Evolutionary conservation across 495 filamentous ascomycete genomes (phyloP).

Genomic region (Penicillium tannophilum): DNA sequence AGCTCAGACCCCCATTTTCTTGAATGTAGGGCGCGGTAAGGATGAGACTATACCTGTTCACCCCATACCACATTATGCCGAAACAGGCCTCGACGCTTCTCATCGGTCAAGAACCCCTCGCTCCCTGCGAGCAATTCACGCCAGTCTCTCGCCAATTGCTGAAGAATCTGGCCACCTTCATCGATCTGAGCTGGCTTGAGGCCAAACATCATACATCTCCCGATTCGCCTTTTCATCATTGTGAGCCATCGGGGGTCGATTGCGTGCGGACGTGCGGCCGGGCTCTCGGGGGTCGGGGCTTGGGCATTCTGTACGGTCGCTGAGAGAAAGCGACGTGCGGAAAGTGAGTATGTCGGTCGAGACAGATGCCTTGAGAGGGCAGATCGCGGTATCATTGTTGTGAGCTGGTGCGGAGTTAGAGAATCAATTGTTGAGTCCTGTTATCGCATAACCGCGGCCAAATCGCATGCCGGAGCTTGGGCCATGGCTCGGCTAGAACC

Average conservation of each 20-base stretch:
- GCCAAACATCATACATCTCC: slow-evolving; percentile 83
- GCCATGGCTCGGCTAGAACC: slow-evolving; percentile 25
- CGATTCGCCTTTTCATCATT: slow-evolving; percentile 71
- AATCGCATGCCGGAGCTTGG: slow-evolving; percentile 27
- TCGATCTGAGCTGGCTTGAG: slow-evolving; percentile 59
- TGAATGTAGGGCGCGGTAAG: not conserved
- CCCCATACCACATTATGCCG: slow-evolving; percentile 83
- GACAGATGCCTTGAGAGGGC: slow-evolving; percentile 23
- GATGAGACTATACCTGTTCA: slow-evolving; percentile 68
- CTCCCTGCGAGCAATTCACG: slow-evolving; percentile 71
- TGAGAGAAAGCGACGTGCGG: slow-evolving; percentile 27
- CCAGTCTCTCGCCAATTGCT: slow-evolving; percentile 72
- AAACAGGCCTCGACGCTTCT: slow-evolving; percentile 64
- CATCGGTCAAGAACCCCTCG: slow-evolving; percentile 78
- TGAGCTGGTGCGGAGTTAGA: slow-evolving; percentile 7
- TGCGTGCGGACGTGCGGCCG: slow-evolving; percentile 33
- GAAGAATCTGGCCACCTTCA: slow-evolving; percentile 62
- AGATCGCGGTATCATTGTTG: slow-evolving; percentile 25
- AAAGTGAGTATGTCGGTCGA: slow-evolving; percentile 2
- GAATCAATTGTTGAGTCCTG: not conserved
- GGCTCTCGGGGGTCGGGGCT: slow-evolving; percentile 14
- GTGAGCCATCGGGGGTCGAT: slow-evolving; percentile 72
- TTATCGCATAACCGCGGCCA: slow-evolving; percentile 17
- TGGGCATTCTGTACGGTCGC: slow-evolving; percentile 17
- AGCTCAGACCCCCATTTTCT: too few species aligned